Evolutionary conservation across 352 stramenopile species (phyloP), one percentile per base, ranked within the genome.

Genomic region (Pythium periplocum): DNA sequence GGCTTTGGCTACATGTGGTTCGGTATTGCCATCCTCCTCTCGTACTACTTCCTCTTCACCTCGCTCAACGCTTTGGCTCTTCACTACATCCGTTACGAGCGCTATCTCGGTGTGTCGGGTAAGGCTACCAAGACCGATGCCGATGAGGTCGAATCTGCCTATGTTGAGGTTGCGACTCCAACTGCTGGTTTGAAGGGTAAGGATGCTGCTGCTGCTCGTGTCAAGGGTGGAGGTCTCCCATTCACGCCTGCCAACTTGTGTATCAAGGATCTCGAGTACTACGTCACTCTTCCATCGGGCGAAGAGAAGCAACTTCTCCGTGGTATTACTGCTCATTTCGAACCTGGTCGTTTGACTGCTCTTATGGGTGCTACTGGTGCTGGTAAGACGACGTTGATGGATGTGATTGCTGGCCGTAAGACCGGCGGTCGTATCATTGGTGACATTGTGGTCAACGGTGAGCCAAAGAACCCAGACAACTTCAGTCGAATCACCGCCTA

Each of bases 381-480:
- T 6, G 73, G 73, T 36, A 84, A 84, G 59, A 79, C 71, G 0
- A 84, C 73, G 11, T 57, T 89, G 10, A 84, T 89, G 73, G 78
- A 89, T 53, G 17, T 26, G 17, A 26, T 26, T 26, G 17, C 17
- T 26, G 17, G 17, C 17, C 17, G 17, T 26, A 26, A 89, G 62
- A 84, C 75, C 10, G 77, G 71, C 39, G 78, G 78, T 2, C 71
- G 73, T 6, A 78, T 97, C 42, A 70, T 75, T 36, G 92, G 94
- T 32, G 71, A 96, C 10, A 86, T 98, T 8, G 67, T 98, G 30
- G n/a, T n/a, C n/a, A 98, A 98, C 68, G 93, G 93, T 30, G 81
- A 90, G 54, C 54, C 63, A 0, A 95, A 96, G 68, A 62, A 93
- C 37, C 55, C 66, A 43, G 62, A 55, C 41, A 84, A 79, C 55